These are phyloP conservation scores for Colletotrichum sp. DNA, from an alignment of 2,329 filamentous ascomycete species.

Conservation along the genomic window DNA sequence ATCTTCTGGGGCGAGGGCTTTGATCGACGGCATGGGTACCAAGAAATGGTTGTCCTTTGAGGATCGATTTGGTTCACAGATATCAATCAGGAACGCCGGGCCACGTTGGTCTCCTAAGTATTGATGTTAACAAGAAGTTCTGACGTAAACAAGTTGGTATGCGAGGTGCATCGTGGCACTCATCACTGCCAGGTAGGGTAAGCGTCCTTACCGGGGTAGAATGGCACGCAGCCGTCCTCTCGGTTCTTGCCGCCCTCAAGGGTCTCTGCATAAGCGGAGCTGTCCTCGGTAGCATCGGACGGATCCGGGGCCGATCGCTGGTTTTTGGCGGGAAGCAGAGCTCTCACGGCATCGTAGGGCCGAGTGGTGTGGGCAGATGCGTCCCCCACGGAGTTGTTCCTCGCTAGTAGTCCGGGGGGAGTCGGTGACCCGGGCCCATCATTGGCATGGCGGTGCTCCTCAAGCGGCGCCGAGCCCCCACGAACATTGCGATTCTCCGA, in stretches of 20 bases:
- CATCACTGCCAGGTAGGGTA: neutral
- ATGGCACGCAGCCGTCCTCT: neutral
- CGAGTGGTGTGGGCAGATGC: neutral
- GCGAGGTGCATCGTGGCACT: neutral
- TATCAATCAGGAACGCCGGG: constrained; percentile 2
- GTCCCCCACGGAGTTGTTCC: neutral
- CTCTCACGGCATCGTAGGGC: constrained; percentile 7
- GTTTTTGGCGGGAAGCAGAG: neutral
- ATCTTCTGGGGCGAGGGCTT: constrained; percentile 2
- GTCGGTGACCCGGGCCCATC: neutral
- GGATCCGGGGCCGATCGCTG: neutral
- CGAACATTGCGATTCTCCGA: neutral
- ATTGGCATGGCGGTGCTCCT: neutral
- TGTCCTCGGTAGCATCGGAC: constrained; percentile 9
- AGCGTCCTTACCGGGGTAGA: constrained; percentile 3
- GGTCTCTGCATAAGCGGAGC: constrained; percentile 13
- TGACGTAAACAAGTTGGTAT: neutral
- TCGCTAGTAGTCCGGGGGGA: neutral
- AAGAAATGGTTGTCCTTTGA: constrained; percentile 12
- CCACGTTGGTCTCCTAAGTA: neutral
- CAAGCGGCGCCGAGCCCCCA: neutral
- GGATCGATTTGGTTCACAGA: constrained; percentile 8
- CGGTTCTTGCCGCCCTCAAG: neutral
- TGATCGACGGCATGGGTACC: constrained; percentile 10
- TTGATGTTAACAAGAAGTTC: neutral